Percentiles rank a stretch among this genome's conserved stretches.
Evolutionary conservation across 257 asterid genomes (phyloP).

Genomic region (Euphrasia confusa): DNA sequence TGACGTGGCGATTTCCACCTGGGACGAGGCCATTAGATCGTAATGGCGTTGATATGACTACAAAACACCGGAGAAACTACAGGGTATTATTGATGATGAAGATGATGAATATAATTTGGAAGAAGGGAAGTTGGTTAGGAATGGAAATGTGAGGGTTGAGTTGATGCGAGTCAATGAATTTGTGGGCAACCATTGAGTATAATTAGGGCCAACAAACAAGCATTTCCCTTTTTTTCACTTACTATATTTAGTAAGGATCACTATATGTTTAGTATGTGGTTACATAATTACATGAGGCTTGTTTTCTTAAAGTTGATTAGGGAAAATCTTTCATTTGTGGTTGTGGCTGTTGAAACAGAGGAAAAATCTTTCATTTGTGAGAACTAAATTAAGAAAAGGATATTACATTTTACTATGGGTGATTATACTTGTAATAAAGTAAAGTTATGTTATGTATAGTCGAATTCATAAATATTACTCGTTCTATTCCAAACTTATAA

Average conservation of each 20-base stretch:
- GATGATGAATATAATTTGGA: too few species aligned
- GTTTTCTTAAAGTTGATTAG: not conserved
- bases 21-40: slow-evolving; percentile 37
- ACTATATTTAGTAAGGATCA: not conserved
- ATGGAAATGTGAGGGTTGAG: not conserved
- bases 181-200: slow-evolving; percentile 17
- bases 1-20: slow-evolving; percentile 36
- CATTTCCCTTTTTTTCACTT: slow-evolving; percentile 18
- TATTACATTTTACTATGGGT: too few species aligned
- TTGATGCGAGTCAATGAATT: not conserved
- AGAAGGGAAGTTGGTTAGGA: not conserved
- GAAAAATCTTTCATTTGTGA: too few species aligned
- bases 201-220: slow-evolving; percentile 25
- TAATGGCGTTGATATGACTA: not conserved
- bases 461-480: too few species aligned
- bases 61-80: too few species aligned
- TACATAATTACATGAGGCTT: not conserved
- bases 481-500: too few species aligned
- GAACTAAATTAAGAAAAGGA: too few species aligned
- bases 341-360: too few species aligned
- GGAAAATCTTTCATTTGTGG: too few species aligned
- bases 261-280: not conserved
- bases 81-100: too few species aligned
- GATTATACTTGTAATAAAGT: too few species aligned
- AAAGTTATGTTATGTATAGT: too few species aligned